Evolutionary conservation across 177 flowering plant species (phyloP).

Genomic region (Vitis hybrid): DNA sequence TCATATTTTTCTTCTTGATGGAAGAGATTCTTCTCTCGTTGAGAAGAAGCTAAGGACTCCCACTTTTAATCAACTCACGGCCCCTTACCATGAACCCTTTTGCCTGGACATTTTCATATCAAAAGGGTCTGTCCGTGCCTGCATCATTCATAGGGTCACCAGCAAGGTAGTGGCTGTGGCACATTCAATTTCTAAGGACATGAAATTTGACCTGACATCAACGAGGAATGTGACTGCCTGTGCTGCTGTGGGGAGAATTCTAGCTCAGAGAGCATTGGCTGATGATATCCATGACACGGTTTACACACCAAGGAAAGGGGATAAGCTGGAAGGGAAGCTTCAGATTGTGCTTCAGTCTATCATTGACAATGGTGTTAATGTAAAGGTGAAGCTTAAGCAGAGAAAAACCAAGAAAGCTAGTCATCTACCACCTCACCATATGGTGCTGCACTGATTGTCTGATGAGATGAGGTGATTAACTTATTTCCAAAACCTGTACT

Average conservation of each 20-base stretch:
- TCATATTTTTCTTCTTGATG: slow-evolving; percentile 10
- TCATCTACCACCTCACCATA: not conserved
- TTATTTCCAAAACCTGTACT: too few species aligned
- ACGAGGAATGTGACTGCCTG: slow-evolving; percentile 62
- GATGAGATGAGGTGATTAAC: too few species aligned
- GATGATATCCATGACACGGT: slow-evolving; percentile 89
- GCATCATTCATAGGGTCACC: slow-evolving; percentile 78
- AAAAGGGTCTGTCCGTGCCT: slow-evolving; percentile 80
- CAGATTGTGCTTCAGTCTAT: slow-evolving; percentile 69
- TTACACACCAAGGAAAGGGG: slow-evolving; percentile 88
- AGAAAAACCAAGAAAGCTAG: slow-evolving; percentile 22
- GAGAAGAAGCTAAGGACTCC: slow-evolving; percentile 54
- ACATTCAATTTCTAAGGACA: slow-evolving; percentile 87
- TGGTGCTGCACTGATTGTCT: too few species aligned
- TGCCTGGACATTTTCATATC: slow-evolving; percentile 83
- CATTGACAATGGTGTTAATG: slow-evolving; percentile 65
- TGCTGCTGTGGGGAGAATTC: slow-evolving; percentile 63
- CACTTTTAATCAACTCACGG: slow-evolving; percentile 79
- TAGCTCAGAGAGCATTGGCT: slow-evolving; percentile 84
- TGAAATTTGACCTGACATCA: slow-evolving; percentile 75
- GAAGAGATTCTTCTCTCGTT: slow-evolving; percentile 14
- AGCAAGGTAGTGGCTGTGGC: slow-evolving; percentile 92
- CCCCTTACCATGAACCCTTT: slow-evolving; percentile 83
- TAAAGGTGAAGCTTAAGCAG: slow-evolving; percentile 64
- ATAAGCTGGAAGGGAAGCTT: slow-evolving; percentile 80